Evolutionary conservation across 371 early-diverging fungal species (phyloP), one percentile per base, ranked within the genome.

Genomic region (Chytridiales sp.): DNA sequence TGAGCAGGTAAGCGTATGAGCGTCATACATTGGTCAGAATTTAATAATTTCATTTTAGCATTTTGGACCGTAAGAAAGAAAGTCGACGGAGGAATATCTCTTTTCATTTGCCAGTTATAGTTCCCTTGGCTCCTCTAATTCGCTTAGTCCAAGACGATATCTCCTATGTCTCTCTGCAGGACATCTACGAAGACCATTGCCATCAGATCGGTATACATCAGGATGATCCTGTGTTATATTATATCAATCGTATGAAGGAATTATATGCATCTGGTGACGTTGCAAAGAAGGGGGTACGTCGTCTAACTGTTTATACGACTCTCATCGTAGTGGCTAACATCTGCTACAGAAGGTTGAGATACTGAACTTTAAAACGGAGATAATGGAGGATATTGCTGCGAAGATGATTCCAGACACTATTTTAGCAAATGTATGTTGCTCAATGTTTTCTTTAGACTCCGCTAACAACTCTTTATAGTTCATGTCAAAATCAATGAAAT

Each of bases 61-160:
- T 92, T 13, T 67, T 95, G 41, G 92, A 86, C 48, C 66, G 87
- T 27, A 82, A 83, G 46, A 87, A 83, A 36, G 92, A 93, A 51
- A 86, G 85, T 54, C 79, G 93, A 19, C 78, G 85, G 65, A 86
- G 93, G 9, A 87, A 87, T 36, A 71, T 98, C 44, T 76, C 78
- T n/a, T 94, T 96, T 85, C 90, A 94, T 58, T 68, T 95, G 24
- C 97, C 97, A 2, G 73, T 87, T 38, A 88, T 95, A 41, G 87
- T 97, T 0, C 93, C 96, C 2, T 70, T 98, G 54, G 90, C 96
- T 0, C 93, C 93, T 9, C 87, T 92, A 59, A 85, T 95, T n/a
- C 89, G 97, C 17, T 79, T 98, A 39, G 87, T 97, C 0, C 84
- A 92, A 70, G 94, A 93, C 65, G 94, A 95, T 66, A 84, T 90